phyloP scores from a whole-genome alignment of 495 filamentous ascomycete species.

The Aspergillus affinis region DNA sequence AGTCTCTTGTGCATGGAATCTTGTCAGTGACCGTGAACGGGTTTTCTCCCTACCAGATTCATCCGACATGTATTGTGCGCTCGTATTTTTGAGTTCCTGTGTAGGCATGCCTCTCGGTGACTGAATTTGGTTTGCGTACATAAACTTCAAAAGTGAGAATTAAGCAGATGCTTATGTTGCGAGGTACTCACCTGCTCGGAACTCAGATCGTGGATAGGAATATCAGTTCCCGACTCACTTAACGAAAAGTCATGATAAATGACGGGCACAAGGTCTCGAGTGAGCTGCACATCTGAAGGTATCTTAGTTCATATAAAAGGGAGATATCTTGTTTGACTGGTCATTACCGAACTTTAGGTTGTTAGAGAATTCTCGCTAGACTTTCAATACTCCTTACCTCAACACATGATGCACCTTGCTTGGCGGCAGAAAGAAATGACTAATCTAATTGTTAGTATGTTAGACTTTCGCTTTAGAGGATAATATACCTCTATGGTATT shows the following conservation, averaged over 20 bases:
- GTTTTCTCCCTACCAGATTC: not conserved
- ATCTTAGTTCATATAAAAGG: not conserved
- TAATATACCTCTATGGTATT: slow-evolving; percentile 31
- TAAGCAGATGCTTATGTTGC: not conserved
- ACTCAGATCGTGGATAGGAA: slow-evolving; percentile 35
- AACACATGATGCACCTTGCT: slow-evolving; percentile 37
- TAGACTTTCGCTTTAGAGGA: not conserved
- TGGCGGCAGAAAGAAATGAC: slow-evolving; percentile 32
- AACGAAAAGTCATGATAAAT: slow-evolving; percentile 43
- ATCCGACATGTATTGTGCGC: not conserved
- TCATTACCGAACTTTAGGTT: slow-evolving; percentile 12
- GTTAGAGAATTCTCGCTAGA: not conserved
- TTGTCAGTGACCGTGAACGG: slow-evolving; percentile 21
- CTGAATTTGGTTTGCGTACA: slow-evolving; percentile 27
- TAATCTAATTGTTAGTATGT: slow-evolving; percentile 13
- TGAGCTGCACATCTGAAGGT: slow-evolving; percentile 39
- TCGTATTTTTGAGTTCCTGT: too few species aligned
- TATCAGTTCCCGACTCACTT: slow-evolving; percentile 40
- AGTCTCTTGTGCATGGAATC: slow-evolving; percentile 4
- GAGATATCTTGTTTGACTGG: too few species aligned
- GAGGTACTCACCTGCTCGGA: slow-evolving; percentile 31
- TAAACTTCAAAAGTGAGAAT: slow-evolving; percentile 19
- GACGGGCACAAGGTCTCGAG: slow-evolving; percentile 37
- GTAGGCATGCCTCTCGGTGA: not conserved
- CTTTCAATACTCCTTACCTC: slow-evolving; percentile 24